Base-by-base conservation (phyloP, 352 stramenopile genomes). In the Blastocystis sp. region DNA sequence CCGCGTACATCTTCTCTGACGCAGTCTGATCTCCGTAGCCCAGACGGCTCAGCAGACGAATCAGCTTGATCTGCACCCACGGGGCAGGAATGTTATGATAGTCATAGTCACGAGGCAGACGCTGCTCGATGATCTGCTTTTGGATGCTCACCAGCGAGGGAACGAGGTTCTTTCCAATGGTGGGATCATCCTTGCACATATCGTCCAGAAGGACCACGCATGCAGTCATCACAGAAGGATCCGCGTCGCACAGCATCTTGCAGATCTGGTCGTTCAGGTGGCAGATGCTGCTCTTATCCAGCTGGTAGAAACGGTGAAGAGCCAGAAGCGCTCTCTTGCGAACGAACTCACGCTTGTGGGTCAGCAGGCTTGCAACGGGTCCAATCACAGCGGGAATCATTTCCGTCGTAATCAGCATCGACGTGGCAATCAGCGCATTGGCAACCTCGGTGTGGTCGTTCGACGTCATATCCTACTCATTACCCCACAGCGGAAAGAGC, bases 101-200 rank as follows among this genome's bases (percentile, higher is more conserved):
- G 89, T 99, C 95, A 87, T 97, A 99, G 86, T 99, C 96, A 54
- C 92, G 92, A 34, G 97, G 97, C 57, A 99, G 89, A 1, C 96
- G 93, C 88, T 98, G 95, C 89, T 99, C 97, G 32, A 94, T 96
- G 89, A 99, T 98, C 91, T 99, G 97, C 90, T 98, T 99, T 49
- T 99, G 90, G 81, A 99, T 99, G 86, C 91, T 97, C 49, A 99
- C 94, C 85, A 98, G 97, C 87, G 90, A 97, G 8, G 96, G 94
- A 38, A 99, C 95, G 42, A 99, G 93, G 87, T 99, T 95, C 89
- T 99, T 99, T 88, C 98, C 98, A 63, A 93, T 91, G 11, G 90
- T 90, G 14, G 94, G 92, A 86, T 96, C 94, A 64, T 91, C 91
- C 79, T 92, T 86, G n/a, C 92, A 91, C 42, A 97, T 89, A 87